Conservation (phyloP, 1,139 yeast genomes). For the Magnusiomyces sp. region DNA sequence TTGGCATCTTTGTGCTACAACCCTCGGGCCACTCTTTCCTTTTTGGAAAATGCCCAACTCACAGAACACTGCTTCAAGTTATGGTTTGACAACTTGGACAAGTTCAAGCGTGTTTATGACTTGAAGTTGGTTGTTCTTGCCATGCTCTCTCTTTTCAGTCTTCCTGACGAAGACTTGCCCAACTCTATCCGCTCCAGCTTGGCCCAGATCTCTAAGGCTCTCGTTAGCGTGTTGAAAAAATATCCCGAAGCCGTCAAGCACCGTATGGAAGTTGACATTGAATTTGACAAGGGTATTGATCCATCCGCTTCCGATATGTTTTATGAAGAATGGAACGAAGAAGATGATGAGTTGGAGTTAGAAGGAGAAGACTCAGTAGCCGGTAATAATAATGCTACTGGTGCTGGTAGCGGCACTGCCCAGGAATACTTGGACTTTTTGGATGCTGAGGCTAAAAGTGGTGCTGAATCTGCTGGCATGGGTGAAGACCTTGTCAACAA, state of each 20-base stretch:
- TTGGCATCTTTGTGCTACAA: constrained; percentile 59
- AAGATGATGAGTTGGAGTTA: constrained; percentile 7
- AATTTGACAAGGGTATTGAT: constrained; percentile 31
- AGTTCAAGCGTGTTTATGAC: constrained; percentile 69
- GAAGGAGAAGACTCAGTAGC: constrained; percentile 6
- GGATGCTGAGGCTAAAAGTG: no score
- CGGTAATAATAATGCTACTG: no score
- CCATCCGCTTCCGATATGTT: constrained; percentile 5
- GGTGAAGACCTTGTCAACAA: no score
- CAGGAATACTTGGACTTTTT: constrained; percentile 29
- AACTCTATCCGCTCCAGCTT: constrained; percentile 25
- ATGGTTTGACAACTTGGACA: constrained; percentile 59
- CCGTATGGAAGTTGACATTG: constrained; percentile 56
- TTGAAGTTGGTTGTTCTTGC: constrained; percentile 69
- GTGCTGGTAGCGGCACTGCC: no score
- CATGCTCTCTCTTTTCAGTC: constrained; percentile 41
- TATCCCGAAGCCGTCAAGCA: constrained; percentile 64
- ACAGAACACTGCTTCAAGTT: constrained; percentile 47
- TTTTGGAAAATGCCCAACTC: constrained; percentile 42
- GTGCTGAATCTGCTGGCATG: no score
- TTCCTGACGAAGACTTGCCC: constrained; percentile 36
- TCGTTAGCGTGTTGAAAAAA: constrained; percentile 45
- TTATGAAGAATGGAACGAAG: constrained; percentile 27
- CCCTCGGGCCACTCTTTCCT: constrained; percentile 44
- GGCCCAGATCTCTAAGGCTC: constrained; percentile 39